Evolutionary conservation across 2,329 filamentous ascomycete genomes (phyloP).

Genomic region (Shiraia sp.): DNA sequence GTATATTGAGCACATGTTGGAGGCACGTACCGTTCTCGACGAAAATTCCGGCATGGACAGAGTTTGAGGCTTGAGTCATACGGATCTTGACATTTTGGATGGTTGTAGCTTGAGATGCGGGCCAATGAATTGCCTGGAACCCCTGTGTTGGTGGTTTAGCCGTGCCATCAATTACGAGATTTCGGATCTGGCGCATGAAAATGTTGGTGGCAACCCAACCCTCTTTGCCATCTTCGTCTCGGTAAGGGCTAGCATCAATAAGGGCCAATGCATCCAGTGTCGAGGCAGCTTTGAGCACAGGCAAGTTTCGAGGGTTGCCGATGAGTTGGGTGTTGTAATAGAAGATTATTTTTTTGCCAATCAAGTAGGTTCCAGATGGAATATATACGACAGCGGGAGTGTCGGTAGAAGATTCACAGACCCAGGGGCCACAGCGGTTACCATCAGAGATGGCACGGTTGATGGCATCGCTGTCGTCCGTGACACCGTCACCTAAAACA

Average conservation of each 20-base stretch:
- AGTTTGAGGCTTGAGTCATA: slow-evolving; percentile 48
- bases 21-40: slow-evolving; percentile 46
- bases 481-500: slow-evolving; percentile 40
- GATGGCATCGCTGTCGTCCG: slow-evolving; percentile 60
- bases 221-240: slow-evolving; percentile 38
- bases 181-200: slow-evolving; percentile 68
- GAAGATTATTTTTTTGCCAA: slow-evolving; percentile 57
- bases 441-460: slow-evolving; percentile 51
- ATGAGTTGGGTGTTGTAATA: slow-evolving; percentile 68
- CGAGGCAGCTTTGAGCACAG: slow-evolving; percentile 59
- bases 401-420: slow-evolving; percentile 53
- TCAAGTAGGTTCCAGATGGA: slow-evolving; percentile 61
- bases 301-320: slow-evolving; percentile 61
- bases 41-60: slow-evolving; percentile 54
- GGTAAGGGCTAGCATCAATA: slow-evolving; percentile 62
- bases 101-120: slow-evolving; percentile 52
- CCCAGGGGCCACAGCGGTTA: slow-evolving; percentile 49
- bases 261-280: slow-evolving; percentile 60
- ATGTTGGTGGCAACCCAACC: slow-evolving; percentile 61
- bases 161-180: slow-evolving; percentile 65
- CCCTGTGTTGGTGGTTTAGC: slow-evolving; percentile 50
- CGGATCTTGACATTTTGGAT: slow-evolving; percentile 52
- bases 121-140: slow-evolving; percentile 55
- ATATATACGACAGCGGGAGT: slow-evolving; percentile 63
- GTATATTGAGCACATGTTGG: too few species aligned